Evolutionary conservation across 1,284 basidiomycete genomes (phyloP), one percentile per base, ranked within the genome.

Genomic region (Xerocomus nothofagi): DNA sequence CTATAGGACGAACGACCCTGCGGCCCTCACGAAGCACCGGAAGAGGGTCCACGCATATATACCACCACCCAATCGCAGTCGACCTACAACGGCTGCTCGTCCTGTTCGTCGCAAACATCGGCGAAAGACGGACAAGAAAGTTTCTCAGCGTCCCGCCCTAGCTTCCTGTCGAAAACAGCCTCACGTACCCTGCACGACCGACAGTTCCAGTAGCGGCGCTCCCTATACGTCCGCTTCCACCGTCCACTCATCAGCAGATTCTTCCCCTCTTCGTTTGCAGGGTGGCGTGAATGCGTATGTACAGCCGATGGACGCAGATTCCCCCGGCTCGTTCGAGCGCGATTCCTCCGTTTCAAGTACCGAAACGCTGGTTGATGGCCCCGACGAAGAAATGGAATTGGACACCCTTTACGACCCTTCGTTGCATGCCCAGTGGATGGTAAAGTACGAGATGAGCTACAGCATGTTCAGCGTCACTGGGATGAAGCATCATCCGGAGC

Each of bases 1-100:
- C 1, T 66, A 54, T 38, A 49, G 34, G 39, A 66, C 64, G 1
- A 41, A 56, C 4, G 67, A 70, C 27, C 67, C 67, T 2, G 65
- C 66, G 0, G 55, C 65, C 18, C 42, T 66, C 15, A 54, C 66
- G 2, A 67, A 48, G 38, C 64, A 66, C 39, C 62, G 64, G 1
- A 66, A 66, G 36, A 47, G 30, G 9, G 15, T 36, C 6, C 64
- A 70, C 15, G 55, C 45, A 2, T 58, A 66, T 36, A 34, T 62
- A 7, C 62, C 60, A 8, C 53, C 46, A 8, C 24, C 39, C 1
- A 42, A 26, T n/a, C 66, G 60, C 20, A 20, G 44, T 37, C 38
- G 43, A 6, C 29, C 6, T 4, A 3, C 33, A 20, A 57, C 18
- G n/a, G 20, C 2, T 14, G 8, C 36, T 10, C 12, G 50, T 4